Conservation (phyloP, 305 asterid genomes). For the Fraxinus sp. region DNA sequence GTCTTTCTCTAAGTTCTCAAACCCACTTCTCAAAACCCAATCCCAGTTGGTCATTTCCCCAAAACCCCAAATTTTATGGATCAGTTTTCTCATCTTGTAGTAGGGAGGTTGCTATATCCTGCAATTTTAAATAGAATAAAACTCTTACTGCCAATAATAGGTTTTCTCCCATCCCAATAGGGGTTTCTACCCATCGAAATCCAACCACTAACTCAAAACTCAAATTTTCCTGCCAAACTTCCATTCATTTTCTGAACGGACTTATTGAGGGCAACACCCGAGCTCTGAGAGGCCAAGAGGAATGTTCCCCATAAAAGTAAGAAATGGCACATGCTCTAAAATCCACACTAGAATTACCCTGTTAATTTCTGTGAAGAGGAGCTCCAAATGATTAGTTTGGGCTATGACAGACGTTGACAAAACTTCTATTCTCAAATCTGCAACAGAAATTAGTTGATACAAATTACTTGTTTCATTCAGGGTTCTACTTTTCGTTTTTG, state of each 20-base stretch:
- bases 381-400: not conserved
- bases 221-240: not conserved
- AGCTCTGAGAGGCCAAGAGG: conserved; percentile 1
- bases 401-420: not conserved
- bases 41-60: not conserved
- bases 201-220: not conserved
- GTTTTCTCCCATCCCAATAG: not conserved
- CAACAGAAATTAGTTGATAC: not conserved
- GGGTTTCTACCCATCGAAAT: not conserved
- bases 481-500: not conserved
- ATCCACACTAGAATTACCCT: not conserved
- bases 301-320: not conserved
- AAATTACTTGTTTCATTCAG: not conserved
- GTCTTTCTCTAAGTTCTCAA: not conserved
- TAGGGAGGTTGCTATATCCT: not conserved
- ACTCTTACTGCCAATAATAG: not conserved
- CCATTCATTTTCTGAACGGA: not conserved
- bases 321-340: not conserved
- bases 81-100: not conserved
- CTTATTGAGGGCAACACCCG: not conserved
- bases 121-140: not conserved
- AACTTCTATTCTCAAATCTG: not conserved
- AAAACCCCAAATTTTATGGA: not conserved
- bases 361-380: not conserved
- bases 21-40: not conserved